Percentiles rank a stretch among this genome's conserved stretches.
These are phyloP conservation scores for Chalciporus piperatoides DNA, from an alignment of 1,284 basidiomycete genomes.

Conservation along the genomic window DNA sequence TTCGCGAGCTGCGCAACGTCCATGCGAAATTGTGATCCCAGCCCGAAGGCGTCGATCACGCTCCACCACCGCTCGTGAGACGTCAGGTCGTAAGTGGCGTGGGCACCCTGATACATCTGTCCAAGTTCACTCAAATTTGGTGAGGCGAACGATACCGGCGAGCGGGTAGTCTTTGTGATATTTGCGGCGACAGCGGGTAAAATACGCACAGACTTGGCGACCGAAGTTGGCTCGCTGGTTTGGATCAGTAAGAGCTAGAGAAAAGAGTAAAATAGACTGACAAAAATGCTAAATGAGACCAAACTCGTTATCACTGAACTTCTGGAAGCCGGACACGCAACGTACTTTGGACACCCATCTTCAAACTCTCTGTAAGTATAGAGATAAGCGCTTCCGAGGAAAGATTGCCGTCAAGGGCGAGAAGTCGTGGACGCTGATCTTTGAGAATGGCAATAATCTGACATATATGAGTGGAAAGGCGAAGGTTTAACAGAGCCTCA, in stretches of 20 bases:
- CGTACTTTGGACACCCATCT: constrained; percentile 52
- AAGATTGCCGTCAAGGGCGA: constrained; percentile 85
- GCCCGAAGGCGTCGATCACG: constrained; percentile 55
- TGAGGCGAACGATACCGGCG: constrained; percentile 66
- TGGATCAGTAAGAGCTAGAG: constrained; percentile 9
- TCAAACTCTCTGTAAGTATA: constrained; percentile 50
- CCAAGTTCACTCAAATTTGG: constrained; percentile 80
- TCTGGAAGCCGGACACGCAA: constrained; percentile 4
- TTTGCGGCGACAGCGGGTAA: constrained; percentile 56
- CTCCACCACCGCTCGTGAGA: constrained; percentile 62
- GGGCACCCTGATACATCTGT: constrained; percentile 56
- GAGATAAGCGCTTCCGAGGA: constrained; percentile 49
- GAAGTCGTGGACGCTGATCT: constrained; percentile 50
- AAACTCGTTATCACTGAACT: constrained; percentile 5
- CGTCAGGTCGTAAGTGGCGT: constrained; percentile 47
- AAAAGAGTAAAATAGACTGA: constrained; percentile 33
- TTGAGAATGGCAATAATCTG: constrained; percentile 38
- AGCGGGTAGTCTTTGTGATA: constrained; percentile 22
- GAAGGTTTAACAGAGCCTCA: constrained; percentile 3
- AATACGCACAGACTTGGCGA: constrained; percentile 71
- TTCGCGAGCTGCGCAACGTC: constrained; percentile 61
- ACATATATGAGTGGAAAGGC: background rate
- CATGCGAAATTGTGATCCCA: constrained; percentile 61
- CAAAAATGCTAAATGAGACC: constrained; percentile 51
- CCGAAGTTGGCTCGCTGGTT: constrained; percentile 81